Evolutionary conservation across 2,329 filamentous ascomycete genomes (phyloP).

Genomic region (Colletotrichum sp.): DNA sequence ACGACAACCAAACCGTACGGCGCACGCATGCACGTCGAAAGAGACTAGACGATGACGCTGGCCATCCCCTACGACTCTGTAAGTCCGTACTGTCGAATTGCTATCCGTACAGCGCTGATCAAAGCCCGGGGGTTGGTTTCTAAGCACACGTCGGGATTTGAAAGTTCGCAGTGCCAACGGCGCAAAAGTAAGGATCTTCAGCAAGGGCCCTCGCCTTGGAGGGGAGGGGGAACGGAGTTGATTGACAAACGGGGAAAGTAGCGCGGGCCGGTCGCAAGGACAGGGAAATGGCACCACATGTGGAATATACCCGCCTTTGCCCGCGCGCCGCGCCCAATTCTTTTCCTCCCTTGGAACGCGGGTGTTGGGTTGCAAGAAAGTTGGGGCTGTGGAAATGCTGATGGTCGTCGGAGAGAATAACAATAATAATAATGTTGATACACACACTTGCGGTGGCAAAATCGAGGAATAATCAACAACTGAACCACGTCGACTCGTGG

Average conservation of each 20-base stretch:
- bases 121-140: background rate
- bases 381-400: background rate
- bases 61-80: background rate
- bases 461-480: background rate
- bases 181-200: background rate
- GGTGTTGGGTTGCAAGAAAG: background rate
- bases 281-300: background rate
- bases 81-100: background rate
- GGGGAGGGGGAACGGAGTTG: background rate
- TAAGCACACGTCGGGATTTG: background rate
- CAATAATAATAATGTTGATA: background rate
- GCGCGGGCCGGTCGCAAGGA: background rate
- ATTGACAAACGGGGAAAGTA: constrained; percentile 2
- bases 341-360: background rate
- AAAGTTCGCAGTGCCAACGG: background rate
- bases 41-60: background rate
- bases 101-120: background rate
- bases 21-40: background rate
- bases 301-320: background rate
- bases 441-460: background rate
- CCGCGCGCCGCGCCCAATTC: background rate
- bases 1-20: background rate
- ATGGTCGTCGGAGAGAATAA: background rate
- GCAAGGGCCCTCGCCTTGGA: background rate
- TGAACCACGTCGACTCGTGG: background rate